phyloP scores from a whole-genome alignment of 2,329 filamentous ascomycete species.

The Paecilomyces sp. region DNA sequence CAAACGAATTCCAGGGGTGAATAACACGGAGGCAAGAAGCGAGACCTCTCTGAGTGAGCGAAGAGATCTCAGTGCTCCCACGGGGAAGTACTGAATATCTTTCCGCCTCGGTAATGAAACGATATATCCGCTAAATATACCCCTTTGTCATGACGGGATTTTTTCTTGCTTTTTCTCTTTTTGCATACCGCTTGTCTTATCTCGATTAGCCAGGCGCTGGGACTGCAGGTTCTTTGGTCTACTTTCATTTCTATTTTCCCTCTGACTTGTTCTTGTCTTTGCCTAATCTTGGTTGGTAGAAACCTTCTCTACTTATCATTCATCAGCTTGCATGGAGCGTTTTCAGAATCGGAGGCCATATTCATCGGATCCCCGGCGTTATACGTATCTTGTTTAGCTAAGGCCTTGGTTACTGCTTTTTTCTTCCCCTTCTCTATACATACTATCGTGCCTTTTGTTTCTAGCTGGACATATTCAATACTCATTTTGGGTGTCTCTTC shows the following conservation, averaged over 20 bases:
- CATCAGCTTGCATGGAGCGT: not conserved
- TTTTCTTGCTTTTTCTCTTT: not conserved
- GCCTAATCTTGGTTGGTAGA: not conserved
- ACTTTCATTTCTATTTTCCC: not conserved
- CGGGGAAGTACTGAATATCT: slow-evolving; percentile 19
- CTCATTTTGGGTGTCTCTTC: not conserved
- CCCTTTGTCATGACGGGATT: not conserved
- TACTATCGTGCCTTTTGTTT: not conserved
- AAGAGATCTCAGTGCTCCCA: slow-evolving; percentile 32
- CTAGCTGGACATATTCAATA: not conserved
- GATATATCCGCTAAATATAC: not conserved
- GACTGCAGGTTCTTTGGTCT: not conserved
- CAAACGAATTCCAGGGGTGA: slow-evolving; percentile 27
- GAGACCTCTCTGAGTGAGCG: slow-evolving; percentile 22
- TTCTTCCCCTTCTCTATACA: not conserved
- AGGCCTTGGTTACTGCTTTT: not conserved
- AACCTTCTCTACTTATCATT: not conserved
- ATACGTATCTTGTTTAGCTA: not conserved
- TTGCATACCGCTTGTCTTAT: not conserved
- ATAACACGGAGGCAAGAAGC: slow-evolving; percentile 18
- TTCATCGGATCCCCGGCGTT: not conserved
- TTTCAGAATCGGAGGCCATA: not conserved
- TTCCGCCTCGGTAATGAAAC: not conserved
- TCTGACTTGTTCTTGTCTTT: not conserved
- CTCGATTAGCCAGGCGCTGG: not conserved